Conservation (phyloP, 495 filamentous ascomycete species). For the Aspergillus nanangensis region DNA sequence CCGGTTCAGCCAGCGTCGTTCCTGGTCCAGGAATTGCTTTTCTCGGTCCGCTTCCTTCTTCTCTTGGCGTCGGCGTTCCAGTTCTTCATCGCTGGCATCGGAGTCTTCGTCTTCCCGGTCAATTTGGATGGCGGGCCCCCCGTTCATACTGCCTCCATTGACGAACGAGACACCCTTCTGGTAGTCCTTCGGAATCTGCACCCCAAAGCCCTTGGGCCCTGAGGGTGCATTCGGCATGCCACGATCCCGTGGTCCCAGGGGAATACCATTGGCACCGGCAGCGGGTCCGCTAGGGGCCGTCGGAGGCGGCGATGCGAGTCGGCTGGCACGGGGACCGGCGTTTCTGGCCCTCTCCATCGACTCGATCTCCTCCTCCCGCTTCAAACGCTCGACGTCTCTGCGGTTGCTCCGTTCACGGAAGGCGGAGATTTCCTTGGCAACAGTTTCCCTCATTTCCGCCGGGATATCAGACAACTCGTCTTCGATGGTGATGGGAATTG, state of each 20-base stretch:
- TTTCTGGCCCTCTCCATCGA: slow-evolving; percentile 76
- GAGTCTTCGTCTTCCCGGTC: slow-evolving; percentile 80
- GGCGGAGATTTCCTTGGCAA: slow-evolving; percentile 88
- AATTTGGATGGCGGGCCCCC: slow-evolving; percentile 42
- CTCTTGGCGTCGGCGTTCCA: slow-evolving; percentile 65
- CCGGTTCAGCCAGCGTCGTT: slow-evolving; percentile 84
- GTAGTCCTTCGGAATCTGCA: slow-evolving; percentile 71
- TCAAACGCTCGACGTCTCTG: slow-evolving; percentile 81
- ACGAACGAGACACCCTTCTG: slow-evolving; percentile 83
- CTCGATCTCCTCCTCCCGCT: slow-evolving; percentile 87
- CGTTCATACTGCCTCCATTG: slow-evolving; percentile 71
- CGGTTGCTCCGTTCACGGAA: slow-evolving; percentile 88
- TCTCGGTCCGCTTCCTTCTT: slow-evolving; percentile 73
- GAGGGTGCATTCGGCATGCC: slow-evolving; percentile 71
- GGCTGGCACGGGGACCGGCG: slow-evolving; percentile 56
- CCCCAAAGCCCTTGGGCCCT: slow-evolving; percentile 69
- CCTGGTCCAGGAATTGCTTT: slow-evolving; percentile 78
- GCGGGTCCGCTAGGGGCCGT: slow-evolving; percentile 68
- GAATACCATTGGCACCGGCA: slow-evolving; percentile 75
- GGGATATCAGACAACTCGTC: slow-evolving; percentile 96
- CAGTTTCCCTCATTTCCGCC: slow-evolving; percentile 92
- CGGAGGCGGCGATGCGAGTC: slow-evolving; percentile 64
- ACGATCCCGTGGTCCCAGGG: slow-evolving; percentile 74
- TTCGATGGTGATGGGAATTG: slow-evolving; percentile 82
- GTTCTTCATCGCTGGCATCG: slow-evolving; percentile 82